These are phyloP conservation scores for Excoecaria agallocha DNA, from an alignment of 345 rosid genomes.

Conservation along the genomic window DNA sequence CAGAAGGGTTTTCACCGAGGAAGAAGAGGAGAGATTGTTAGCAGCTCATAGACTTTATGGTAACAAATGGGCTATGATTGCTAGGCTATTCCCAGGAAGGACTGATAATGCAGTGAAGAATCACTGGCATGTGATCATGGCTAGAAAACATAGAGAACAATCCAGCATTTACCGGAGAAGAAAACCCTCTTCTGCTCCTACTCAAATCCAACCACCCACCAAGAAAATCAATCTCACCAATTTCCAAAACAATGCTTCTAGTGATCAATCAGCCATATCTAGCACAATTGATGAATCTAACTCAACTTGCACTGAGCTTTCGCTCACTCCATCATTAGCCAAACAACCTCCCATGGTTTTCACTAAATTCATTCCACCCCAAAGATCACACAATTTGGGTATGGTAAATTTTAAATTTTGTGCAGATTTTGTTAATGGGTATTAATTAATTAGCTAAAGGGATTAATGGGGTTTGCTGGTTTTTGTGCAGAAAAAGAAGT, in stretches of 20 bases:
- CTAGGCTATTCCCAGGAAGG: constrained; percentile 79
- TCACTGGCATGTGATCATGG: constrained; percentile 97
- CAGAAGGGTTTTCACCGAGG: constrained; percentile 66
- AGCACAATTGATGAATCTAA: constrained; percentile 47
- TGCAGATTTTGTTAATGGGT: neutral
- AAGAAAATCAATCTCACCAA: constrained; percentile 14
- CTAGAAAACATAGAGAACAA: constrained; percentile 75
- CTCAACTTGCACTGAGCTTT: constrained; percentile 58
- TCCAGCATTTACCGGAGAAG: constrained; percentile 47
- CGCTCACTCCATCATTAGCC: constrained; percentile 53
- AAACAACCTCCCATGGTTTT: constrained; percentile 23
- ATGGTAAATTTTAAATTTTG: constrained; percentile 15
- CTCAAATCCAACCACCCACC: constrained; percentile 1
- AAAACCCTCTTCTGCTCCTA: constrained; percentile 27
- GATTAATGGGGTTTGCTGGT: constrained; percentile 25
- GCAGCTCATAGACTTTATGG: constrained; percentile 72
- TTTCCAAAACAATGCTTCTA: constrained; percentile 29
- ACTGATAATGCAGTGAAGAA: constrained; percentile 96
- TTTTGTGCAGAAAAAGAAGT: constrained; percentile 26
- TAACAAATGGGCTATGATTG: constrained; percentile 90
- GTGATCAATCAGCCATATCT: constrained; percentile 43
- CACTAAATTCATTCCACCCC: constrained; percentile 22
- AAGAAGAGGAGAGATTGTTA: constrained; percentile 77
- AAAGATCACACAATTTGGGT: constrained; percentile 28
- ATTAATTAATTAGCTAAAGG: neutral